Base-by-base conservation (phyloP, 176 grass and related monocot genomes). In the Oryza brachyantha region DNA sequence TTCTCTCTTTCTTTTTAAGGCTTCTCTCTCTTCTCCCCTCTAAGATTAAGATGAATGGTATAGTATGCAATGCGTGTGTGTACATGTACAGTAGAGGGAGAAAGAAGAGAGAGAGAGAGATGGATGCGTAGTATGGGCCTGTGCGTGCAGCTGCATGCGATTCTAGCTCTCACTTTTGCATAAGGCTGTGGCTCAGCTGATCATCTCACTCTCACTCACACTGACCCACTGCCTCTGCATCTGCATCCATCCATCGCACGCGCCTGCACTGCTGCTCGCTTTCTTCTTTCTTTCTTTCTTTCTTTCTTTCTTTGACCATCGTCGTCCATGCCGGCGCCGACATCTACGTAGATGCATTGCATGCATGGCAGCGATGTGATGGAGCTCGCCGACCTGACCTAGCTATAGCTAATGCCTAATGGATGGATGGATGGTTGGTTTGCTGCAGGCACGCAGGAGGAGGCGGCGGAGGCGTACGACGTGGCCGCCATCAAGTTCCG, bases 401-500 rank as follows among this genome's bases (percentile, higher is more conserved):
- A n/a, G n/a, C n/a, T n/a, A n/a, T n/a, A n/a, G n/a, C n/a, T n/a
- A n/a, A n/a, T n/a, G n/a, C n/a, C n/a, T 32, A 32, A 36, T 36
- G 14, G 7, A 7, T 48, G 22, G 17, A 24, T 29, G 25, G 10
- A 3, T 84, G 42, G 62, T 1, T 19, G 63, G 16, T 76, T 57
- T 10, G 25, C 27, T 24, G 59, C 91, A 99, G 96, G 96, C 52
- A 93, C 96, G 25, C 96, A 99, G 81, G 96, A 99, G 90, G 96
- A 96, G 82, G 96, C 96, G 13, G 96, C 96, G 10, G 96, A 99
- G 82, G 96, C 96, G 42, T 99, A 99, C 61, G 96, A 99, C 81
- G 84, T 99, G 72, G 96, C 96, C 1, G 96, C 96, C 5, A 99
- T 99, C 66, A 99, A 99, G 71, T 99, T 99, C 68, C 86, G 96